Percentiles rank a stretch among this genome's conserved stretches.
Evolutionary conservation across 2,329 filamentous ascomycete genomes (phyloP).

Genomic region (Epichloe scottii): DNA sequence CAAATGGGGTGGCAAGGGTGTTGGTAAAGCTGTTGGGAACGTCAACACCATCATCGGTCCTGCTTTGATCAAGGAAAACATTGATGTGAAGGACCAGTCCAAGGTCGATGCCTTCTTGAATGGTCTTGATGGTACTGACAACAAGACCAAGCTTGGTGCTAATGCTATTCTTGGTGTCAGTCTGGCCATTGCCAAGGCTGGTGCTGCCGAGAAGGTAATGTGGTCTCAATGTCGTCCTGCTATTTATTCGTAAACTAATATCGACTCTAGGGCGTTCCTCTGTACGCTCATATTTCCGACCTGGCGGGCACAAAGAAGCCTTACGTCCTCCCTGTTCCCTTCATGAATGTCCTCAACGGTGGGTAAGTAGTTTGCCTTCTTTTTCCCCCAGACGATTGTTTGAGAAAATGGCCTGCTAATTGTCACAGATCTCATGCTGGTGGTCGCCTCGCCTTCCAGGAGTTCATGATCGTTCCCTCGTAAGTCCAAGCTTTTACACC

Average conservation of each 20-base stretch:
- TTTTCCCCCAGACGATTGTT: not conserved
- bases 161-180: conserved; percentile 82
- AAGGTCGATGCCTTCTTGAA: conserved; percentile 76
- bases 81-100: conserved; percentile 80
- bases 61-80: conserved; percentile 66
- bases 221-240: not conserved
- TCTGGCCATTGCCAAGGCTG: conserved; percentile 77
- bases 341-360: conserved; percentile 90
- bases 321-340: conserved; percentile 79
- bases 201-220: conserved; percentile 67
- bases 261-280: conserved; percentile 51
- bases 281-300: conserved; percentile 80
- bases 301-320: conserved; percentile 85
- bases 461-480: conserved; percentile 90
- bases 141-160: conserved; percentile 81
- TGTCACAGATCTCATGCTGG: conserved; percentile 72
- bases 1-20: conserved; percentile 81
- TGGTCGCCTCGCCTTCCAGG: conserved; percentile 88
- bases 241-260: not conserved
- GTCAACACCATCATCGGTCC: conserved; percentile 74
- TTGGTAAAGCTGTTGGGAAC: conserved; percentile 74
- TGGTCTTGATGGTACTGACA: conserved; percentile 69
- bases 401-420: not conserved
- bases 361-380: conserved; percentile 25
- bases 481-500: conserved; percentile 29